Base-by-base conservation (phyloP, 2,329 filamentous ascomycete species). In the Drechslerella coelobrocha region DNA sequence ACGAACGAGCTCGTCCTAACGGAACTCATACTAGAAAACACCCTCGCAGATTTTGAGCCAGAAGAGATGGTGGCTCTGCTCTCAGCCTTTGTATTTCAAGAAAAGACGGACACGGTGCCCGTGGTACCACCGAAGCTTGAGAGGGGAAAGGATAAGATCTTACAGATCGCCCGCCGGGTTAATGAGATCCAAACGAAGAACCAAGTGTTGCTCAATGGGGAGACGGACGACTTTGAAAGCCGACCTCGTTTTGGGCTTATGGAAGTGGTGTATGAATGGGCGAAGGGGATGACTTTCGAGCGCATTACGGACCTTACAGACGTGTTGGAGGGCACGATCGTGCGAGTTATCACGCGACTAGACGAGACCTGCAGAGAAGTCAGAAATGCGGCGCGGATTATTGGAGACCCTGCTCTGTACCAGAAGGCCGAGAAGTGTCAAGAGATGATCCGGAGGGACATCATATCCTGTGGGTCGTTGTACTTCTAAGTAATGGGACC, bases 211-310 rank as follows among this genome's bases (percentile, higher is more conserved):
- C 86, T 96, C 66, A 90, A 90, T 0, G 85, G 89, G 0, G 93
- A 97, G 61, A 89, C 88, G 65, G 96, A 95, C 76, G 93, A 97
- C 79, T 97, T 97, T 77, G 89, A 90, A 34, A 91, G 87, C 68
- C 85, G 88, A 60, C 91, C 92, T 1, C 85, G 93, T 8, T 99
- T 99, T 78, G 94, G 93, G 0, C 84, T 99, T 61, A 92, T 96
- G 78, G 94, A 99, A 79, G 94, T 99, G 0, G 95, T 99, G 31
- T 97, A 97, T 78, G 94, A 99, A 79, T 99, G 94, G 94, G 94
- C 94, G 8, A 84, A 91, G 53, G 94, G 94, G 24, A 97, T 97
- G 91, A 93, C 90, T 56, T 99, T 99, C 83, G 96, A 95, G 80
- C 93, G 94, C 74, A 99, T 99, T 75, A 97, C 93, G 0, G 90